These are phyloP conservation scores for Podospora fimiseda DNA, from an alignment of 495 filamentous ascomycete genomes.

Conservation along the genomic window DNA sequence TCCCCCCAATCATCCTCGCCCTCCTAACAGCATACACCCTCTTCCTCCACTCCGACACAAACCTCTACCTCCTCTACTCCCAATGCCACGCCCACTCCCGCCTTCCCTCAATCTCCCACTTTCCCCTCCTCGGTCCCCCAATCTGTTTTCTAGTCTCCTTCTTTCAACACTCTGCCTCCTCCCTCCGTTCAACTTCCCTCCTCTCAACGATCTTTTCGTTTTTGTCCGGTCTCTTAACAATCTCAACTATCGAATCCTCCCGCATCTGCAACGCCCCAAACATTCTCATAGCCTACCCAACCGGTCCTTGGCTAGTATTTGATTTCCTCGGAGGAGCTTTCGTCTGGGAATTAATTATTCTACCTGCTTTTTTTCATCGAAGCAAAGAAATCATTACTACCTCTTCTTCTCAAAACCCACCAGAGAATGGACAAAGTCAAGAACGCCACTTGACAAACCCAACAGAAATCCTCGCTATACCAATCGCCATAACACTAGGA, in stretches of 20 bases:
- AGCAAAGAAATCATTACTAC: slow-evolving; percentile 23
- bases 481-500: slow-evolving; percentile 31
- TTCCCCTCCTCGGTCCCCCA: slow-evolving; percentile 31
- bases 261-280: slow-evolving; percentile 30
- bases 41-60: slow-evolving; percentile 29
- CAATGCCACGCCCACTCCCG: slow-evolving; percentile 37
- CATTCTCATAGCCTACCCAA: slow-evolving; percentile 31
- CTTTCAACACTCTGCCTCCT: slow-evolving; percentile 27
- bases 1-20: slow-evolving; percentile 28
- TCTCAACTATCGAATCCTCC: slow-evolving; percentile 32
- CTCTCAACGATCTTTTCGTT: slow-evolving; percentile 27
- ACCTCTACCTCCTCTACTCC: slow-evolving; percentile 35
- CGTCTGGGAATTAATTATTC: slow-evolving; percentile 36
- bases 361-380: slow-evolving; percentile 35
- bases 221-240: slow-evolving; percentile 30
- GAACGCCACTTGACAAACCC: slow-evolving; percentile 27
- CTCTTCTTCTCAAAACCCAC: slow-evolving; percentile 5
- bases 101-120: slow-evolving; percentile 25
- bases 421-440: too few relatives aligned
- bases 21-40: slow-evolving; percentile 22
- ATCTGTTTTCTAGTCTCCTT: slow-evolving; percentile 36
- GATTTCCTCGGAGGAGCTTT: slow-evolving; percentile 35
- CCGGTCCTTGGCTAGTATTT: slow-evolving; percentile 33
- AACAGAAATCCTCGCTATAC: slow-evolving; percentile 35
- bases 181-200: slow-evolving; percentile 18